phyloP scores from a whole-genome alignment of 352 stramenopile species.

The Pythium biforme region DNA sequence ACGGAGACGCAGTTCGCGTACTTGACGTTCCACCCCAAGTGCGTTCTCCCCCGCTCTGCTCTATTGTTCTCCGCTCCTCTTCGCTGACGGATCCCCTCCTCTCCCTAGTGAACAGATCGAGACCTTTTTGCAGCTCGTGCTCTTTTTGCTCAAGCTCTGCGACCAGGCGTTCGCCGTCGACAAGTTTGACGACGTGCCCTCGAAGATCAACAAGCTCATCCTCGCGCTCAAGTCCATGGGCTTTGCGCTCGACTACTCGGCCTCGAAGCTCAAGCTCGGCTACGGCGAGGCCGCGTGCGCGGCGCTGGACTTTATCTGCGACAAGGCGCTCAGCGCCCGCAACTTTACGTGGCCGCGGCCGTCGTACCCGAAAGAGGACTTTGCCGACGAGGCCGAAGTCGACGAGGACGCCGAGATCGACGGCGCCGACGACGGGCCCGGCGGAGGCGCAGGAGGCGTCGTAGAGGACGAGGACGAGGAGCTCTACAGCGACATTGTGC shows the following conservation, averaged over 20 bases:
- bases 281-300: conserved; percentile 76
- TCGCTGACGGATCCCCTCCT: neutral
- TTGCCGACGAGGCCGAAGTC: conserved; percentile 74
- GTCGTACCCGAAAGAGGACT: conserved; percentile 76
- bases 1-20: conserved; percentile 75
- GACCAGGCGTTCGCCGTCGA: conserved; percentile 81
- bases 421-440: conserved; percentile 29
- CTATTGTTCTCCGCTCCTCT: neutral
- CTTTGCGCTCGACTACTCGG: conserved; percentile 79
- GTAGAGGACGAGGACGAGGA: conserved; percentile 51
- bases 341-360: conserved; percentile 70
- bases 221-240: conserved; percentile 77
- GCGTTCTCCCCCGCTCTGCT: neutral
- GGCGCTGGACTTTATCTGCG: conserved; percentile 79
- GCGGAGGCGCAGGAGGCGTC: conserved; percentile 1
- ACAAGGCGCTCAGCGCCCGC: conserved; percentile 62
- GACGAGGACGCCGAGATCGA: conserved; percentile 57
- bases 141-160: conserved; percentile 73
- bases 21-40: conserved; percentile 56
- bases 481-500: conserved; percentile 61
- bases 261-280: conserved; percentile 73
- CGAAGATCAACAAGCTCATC: conserved; percentile 87
- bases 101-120: conserved; percentile 66
- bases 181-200: conserved; percentile 89
- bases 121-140: conserved; percentile 69